Evolutionary conservation across 768 basidiomycete genomes (phyloP).

Genomic region (Lactarius indigo): DNA sequence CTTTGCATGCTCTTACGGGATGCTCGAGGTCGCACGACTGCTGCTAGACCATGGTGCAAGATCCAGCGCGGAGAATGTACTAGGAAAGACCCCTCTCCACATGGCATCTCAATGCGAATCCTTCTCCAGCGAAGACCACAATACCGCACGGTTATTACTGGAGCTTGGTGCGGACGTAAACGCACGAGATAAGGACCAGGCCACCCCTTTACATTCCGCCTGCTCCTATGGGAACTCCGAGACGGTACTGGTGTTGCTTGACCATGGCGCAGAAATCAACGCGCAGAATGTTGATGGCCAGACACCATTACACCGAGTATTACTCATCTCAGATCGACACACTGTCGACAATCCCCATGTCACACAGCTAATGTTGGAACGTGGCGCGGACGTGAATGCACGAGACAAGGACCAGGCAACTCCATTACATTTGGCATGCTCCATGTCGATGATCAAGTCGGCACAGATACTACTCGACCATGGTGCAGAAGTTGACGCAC

Average conservation of each 20-base stretch:
- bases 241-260: not conserved
- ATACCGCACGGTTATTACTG: not conserved
- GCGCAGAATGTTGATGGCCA: not conserved
- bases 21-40: not conserved
- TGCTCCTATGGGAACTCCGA: not conserved
- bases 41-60: not conserved
- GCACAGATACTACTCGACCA: not conserved
- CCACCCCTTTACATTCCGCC: not conserved
- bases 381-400: too few species aligned
- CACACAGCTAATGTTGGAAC: too few species aligned
- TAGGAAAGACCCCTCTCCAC: not conserved
- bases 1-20: not conserved
- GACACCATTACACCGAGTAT: not conserved
- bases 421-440: not conserved
- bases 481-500: not conserved
- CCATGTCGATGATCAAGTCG: not conserved
- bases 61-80: not conserved
- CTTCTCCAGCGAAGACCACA: not conserved
- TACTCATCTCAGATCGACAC: too few species aligned
- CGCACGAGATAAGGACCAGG: not conserved
- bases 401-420: not conserved
- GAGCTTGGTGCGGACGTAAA: not conserved
- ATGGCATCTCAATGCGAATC: rapidly evolving
- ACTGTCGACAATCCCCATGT: too few species aligned
- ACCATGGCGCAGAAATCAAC: not conserved